Base-by-base conservation (phyloP, 2,329 filamentous ascomycete genomes). In the Neonectria hederae region DNA sequence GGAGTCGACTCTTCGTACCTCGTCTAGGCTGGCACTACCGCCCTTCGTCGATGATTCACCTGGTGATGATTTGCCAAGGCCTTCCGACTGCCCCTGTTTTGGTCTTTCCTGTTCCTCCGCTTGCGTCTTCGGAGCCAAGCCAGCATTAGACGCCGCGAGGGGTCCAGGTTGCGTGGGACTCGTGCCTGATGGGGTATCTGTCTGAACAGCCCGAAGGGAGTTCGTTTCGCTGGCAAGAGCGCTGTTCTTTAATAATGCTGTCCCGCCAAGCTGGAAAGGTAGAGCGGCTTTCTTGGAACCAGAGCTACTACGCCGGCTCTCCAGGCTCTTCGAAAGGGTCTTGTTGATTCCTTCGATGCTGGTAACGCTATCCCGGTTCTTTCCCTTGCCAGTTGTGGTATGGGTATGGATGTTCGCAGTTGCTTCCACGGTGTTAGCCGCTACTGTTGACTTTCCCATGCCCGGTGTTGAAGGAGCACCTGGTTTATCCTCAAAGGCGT, bases 391-490 rank as follows among this genome's bases (percentile, higher is more conserved):
- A 59, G 76, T 77, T 63, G 82, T 74, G 59, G 80, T 75, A 66
- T 86, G 85, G 3, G 83, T 82, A 68, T 85, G 85, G 72, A 89
- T 87, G 65, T 88, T 94, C 19, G 93, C 96, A 74, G 90, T 91
- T 2, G 93, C 96, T 76, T 96, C 94, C 42, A 97, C 92, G 58
- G 91, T 91, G 67, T 93, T 94, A 42, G 92, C 91, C 13, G 93
- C 93, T 17, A 97, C 94, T 0, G 96, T 98, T 69, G 91, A 94
- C 78, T 97, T 97, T 42, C 92, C 93, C 59, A 97, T 86, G 0
- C 95, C 94, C 0, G 96, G 95, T 0, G 95, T 98, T n/a, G 92
- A 90, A 0, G 96, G 96, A 2, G 94, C 94, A 1, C 92, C 92
- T 0, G 93, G 89, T 75, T 97, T 97, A 79, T 99, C 96, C 79